Evolutionary conservation across 2,329 filamentous ascomycete species (phyloP).

Genomic region (Tolypocladium amazonense): DNA sequence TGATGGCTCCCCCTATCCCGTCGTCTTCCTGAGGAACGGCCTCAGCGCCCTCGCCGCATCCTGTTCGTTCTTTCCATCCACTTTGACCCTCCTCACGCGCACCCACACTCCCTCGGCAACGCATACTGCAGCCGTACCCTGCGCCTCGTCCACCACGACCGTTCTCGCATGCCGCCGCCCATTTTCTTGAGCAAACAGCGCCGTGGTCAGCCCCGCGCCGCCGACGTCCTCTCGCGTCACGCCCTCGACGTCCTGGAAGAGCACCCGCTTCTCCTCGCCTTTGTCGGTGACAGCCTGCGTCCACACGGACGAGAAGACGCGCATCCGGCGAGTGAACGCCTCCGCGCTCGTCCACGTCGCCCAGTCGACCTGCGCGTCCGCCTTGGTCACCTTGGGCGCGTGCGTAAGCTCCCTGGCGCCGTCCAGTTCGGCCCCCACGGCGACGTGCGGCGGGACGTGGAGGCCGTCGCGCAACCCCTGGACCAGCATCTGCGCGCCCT

Average conservation of each 20-base stretch:
- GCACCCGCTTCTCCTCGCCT: slow-evolving; percentile 21
- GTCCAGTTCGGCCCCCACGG: slow-evolving; percentile 14
- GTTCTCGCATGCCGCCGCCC: slow-evolving; percentile 1
- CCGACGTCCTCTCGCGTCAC: slow-evolving; percentile 5
- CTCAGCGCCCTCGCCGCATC: slow-evolving; percentile 13
- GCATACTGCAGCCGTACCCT: slow-evolving; percentile 12
- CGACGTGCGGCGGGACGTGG: slow-evolving; percentile 52
- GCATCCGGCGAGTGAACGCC: slow-evolving; percentile 43
- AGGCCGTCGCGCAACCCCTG: slow-evolving; percentile 49
- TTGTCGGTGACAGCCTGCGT: slow-evolving; percentile 23
- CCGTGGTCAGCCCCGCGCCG: background rate
- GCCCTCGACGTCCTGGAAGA: slow-evolving; percentile 24
- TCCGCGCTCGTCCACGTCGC: slow-evolving; percentile 33
- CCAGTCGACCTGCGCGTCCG: slow-evolving; percentile 55
- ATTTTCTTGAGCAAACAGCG: slow-evolving; percentile 9
- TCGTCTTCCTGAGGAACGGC: slow-evolving; percentile 3
- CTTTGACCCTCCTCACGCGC: slow-evolving; percentile 18
- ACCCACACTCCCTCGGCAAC: slow-evolving; percentile 11
- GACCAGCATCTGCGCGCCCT: slow-evolving; percentile 64
- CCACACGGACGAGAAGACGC: slow-evolving; percentile 60
- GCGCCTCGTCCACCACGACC: slow-evolving; percentile 5
- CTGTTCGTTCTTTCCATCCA: slow-evolving; percentile 20
- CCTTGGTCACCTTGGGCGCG: slow-evolving; percentile 63
- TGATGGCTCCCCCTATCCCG: no score
- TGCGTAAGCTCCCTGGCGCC: slow-evolving; percentile 22